Base-by-base conservation (phyloP, 306 rosid genomes). In the Sindora glabra region DNA sequence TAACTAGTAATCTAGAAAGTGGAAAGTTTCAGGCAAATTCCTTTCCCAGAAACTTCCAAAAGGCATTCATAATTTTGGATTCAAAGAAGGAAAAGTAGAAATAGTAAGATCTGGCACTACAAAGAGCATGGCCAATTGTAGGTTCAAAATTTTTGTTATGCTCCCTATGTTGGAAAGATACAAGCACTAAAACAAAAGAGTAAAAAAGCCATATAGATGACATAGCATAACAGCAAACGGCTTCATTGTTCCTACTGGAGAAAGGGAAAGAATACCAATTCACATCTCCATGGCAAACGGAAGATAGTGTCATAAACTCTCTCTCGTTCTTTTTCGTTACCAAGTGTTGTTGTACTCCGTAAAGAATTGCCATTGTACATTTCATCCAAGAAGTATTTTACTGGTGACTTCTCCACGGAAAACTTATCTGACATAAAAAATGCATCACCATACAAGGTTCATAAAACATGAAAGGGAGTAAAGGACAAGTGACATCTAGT, bases 231-330 rank as follows among this genome's bases (percentile, higher is more conserved):
- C 47, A 40, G 37, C 61, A 61, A 66, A 23, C 33, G 49, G 27
- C 55, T 33, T 33, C 21, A 0, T 23, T 68, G 60, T 54, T 22
- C 13, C 39, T 64, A 53, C 11, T 41, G 15, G 30, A 34, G 62
- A 55, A 57, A 72, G 39, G 32, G 19, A 59, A 36, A 74, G 65
- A 66, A 66, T 91, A 91, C 98, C 96, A 85, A 71, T 91, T 91
- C 99, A 42, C 99, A 92, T 86, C 99, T 84, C 99, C 99, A 92
- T 29, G 99, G 99, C 80, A 92, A 71, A 61, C 96, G 99, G 69
- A 92, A 92, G 69, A 92, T 89, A 0, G 96, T 89, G 67, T 92
- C 96, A 59, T 92, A 92, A 76, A 92, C 96, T 70, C 83, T 86
- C 73, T 92, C 99, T 34, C 99, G 79, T 67, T 92, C 99, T 67